phyloP scores from a whole-genome alignment of 1,284 basidiomycete genomes.

The Peniophora sp. region DNA sequence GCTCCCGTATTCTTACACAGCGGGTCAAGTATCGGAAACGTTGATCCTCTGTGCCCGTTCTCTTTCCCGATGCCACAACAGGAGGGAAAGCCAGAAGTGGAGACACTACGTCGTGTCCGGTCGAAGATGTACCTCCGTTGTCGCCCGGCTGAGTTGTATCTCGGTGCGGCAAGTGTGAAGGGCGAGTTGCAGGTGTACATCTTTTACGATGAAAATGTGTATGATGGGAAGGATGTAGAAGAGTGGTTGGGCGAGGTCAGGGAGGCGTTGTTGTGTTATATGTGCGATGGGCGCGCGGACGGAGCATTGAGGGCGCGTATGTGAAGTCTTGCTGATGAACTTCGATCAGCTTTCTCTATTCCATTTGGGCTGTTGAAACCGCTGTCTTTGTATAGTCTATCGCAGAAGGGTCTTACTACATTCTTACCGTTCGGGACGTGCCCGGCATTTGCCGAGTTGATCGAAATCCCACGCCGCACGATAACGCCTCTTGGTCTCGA shows the following conservation, averaged over 20 bases:
- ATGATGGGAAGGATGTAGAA: constrained; percentile 9
- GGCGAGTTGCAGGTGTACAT: constrained; percentile 9
- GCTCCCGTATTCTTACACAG: constrained; percentile 5
- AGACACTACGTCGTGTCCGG: constrained; percentile 7
- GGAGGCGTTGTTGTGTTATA: constrained; percentile 12
- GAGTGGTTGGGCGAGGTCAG: constrained; percentile 16
- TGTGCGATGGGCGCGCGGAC: constrained; percentile 2
- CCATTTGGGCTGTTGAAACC: no score
- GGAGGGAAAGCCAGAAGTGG: neutral
- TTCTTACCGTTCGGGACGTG: no score
- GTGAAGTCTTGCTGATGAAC: no score
- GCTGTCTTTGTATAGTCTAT: no score
- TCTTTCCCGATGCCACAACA: constrained; percentile 11
- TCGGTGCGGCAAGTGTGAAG: constrained; percentile 12
- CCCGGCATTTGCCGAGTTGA: no score
- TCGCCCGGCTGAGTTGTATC: constrained; percentile 14
- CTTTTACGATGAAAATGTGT: constrained; percentile 17
- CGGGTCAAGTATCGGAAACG: constrained; percentile 43
- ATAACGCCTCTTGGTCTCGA: no score
- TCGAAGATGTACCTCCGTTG: constrained; percentile 13
- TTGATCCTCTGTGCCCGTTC: constrained; percentile 14
- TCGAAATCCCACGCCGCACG: no score
- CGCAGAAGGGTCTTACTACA: no score
- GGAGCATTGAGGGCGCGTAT: no score
- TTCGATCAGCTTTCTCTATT: no score